These are phyloP conservation scores for Pholiota conissans DNA, from an alignment of 768 basidiomycete species.

Conservation along the genomic window DNA sequence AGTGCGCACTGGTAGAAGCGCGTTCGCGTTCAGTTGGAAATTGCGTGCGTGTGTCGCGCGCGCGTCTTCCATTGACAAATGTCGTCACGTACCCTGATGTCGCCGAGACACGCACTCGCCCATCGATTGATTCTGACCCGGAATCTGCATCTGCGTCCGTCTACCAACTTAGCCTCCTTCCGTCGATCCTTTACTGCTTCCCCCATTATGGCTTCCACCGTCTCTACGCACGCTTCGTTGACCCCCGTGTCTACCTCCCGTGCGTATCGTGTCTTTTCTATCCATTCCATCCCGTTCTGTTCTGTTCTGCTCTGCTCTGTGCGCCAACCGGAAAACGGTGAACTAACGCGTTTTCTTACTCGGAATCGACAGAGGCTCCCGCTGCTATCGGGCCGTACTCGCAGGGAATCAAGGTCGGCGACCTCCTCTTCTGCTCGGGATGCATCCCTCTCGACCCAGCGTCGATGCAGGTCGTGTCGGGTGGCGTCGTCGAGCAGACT, in stretches of 20 bases:
- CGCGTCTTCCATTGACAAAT: neutral
- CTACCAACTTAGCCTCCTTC: neutral
- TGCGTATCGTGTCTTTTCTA: slow-evolving; percentile 28
- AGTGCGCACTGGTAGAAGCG: no score
- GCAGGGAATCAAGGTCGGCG: slow-evolving; percentile 81
- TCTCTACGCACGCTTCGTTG: slow-evolving; percentile 39
- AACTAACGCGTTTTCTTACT: neutral
- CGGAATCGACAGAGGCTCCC: slow-evolving; percentile 59
- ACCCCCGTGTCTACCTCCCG: slow-evolving; percentile 40
- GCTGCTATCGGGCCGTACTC: slow-evolving; percentile 86
- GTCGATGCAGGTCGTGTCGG: slow-evolving; percentile 67
- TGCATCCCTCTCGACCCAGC: slow-evolving; percentile 81
- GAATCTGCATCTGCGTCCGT: neutral
- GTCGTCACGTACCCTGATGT: slow-evolving; percentile 8
- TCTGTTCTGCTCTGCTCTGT: neutral
- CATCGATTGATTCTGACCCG: slow-evolving; percentile 2
- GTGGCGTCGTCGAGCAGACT: slow-evolving; percentile 80
- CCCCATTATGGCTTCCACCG: slow-evolving; percentile 30
- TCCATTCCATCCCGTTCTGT: no score
- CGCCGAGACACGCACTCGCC: slow-evolving; percentile 3
- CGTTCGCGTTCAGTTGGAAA: no score
- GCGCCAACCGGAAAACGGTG: neutral
- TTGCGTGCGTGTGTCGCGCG: neutral
- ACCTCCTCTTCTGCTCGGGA: slow-evolving; percentile 88
- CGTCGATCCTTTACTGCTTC: slow-evolving; percentile 12